Percentiles rank a stretch among this genome's conserved stretches.
Conservation (phyloP, 2,329 filamentous ascomycete species). For the Berkeleyomyces rouxiae region DNA sequence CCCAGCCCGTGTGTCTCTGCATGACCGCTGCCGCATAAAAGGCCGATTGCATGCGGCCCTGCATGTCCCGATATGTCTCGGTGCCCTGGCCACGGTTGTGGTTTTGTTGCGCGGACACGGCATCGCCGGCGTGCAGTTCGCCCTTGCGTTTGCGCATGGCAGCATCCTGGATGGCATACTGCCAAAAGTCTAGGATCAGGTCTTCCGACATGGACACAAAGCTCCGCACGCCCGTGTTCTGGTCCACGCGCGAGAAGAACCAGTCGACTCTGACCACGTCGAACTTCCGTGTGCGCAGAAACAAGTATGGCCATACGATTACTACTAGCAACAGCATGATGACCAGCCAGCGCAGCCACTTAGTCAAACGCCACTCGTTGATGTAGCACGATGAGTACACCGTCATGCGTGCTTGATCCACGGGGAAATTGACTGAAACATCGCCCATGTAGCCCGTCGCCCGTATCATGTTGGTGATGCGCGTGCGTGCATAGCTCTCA, state of each 20-base stretch:
- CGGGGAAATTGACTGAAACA: constrained; percentile 41
- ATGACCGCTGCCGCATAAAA: neutral
- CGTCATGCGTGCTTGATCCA: constrained; percentile 38
- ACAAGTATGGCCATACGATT: constrained; percentile 54
- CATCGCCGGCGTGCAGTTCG: constrained; percentile 35
- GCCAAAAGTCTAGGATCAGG: constrained; percentile 49
- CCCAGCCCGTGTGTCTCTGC: constrained; percentile 2
- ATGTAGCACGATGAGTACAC: constrained; percentile 46
- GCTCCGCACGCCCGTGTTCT: constrained; percentile 22
- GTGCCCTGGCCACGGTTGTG: constrained; percentile 31
- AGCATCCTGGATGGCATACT: constrained; percentile 39
- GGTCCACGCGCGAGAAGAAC: constrained; percentile 30
- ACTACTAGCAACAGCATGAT: constrained; percentile 52
- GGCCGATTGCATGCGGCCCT: constrained; percentile 34
- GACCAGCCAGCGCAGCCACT: constrained; percentile 48
- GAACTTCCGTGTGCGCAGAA: constrained; percentile 50
- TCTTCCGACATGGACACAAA: constrained; percentile 40
- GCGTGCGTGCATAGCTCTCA: constrained; percentile 31
- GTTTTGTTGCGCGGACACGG: constrained; percentile 21
- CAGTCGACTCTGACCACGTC: constrained; percentile 46
- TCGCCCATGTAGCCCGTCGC: constrained; percentile 51
- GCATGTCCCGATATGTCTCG: constrained; percentile 35
- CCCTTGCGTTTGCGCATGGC: constrained; percentile 40
- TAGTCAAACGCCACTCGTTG: constrained; percentile 47
- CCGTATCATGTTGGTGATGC: constrained; percentile 40